Evolutionary conservation across 2,329 filamentous ascomycete species (phyloP).

Genomic region (Exophiala calicioides): DNA sequence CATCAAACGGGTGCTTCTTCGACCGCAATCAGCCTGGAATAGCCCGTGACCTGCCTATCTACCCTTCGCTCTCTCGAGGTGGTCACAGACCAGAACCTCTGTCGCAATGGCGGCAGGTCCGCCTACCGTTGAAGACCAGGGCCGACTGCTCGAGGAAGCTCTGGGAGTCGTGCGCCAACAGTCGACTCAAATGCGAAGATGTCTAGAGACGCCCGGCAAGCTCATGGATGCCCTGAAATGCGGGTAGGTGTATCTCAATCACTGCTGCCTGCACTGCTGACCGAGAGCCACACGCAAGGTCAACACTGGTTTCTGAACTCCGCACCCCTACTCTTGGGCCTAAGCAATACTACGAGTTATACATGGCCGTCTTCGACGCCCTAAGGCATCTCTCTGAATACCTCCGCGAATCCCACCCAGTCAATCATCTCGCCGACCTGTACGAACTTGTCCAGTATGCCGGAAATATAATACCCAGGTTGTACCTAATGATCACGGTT

Average conservation of each 20-base stretch:
- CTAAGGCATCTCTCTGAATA: slow-evolving; percentile 94
- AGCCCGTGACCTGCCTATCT: no score
- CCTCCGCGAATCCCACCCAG: slow-evolving; percentile 93
- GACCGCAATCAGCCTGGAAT: no score
- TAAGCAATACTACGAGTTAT: slow-evolving; percentile 99
- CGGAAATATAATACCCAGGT: slow-evolving; percentile 91
- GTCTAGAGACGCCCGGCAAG: slow-evolving; percentile 94
- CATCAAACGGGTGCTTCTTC: no score
- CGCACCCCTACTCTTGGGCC: slow-evolving; percentile 96
- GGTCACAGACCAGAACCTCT: slow-evolving; percentile 14
- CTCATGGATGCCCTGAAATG: slow-evolving; percentile 99
- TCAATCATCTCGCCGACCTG: slow-evolving; percentile 95
- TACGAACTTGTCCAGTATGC: slow-evolving; percentile 98
- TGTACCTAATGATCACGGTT: slow-evolving; percentile 99
- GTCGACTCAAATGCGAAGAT: slow-evolving; percentile 95
- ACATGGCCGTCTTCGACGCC: slow-evolving; percentile 99
- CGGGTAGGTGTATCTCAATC: slow-evolving; percentile 66
- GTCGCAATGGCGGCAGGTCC: slow-evolving; percentile 29
- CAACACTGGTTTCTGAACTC: slow-evolving; percentile 95
- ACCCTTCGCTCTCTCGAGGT: no score
- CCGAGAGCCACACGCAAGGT: slow-evolving; percentile 58
- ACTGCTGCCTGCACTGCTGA: slow-evolving; percentile 13
- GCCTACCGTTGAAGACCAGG: slow-evolving; percentile 74
- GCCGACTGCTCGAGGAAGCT: slow-evolving; percentile 94
- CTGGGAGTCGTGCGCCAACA: slow-evolving; percentile 95